phyloP scores from a whole-genome alignment of 192 early-diverging fungal genomes.

The Diversispora eburnea region DNA sequence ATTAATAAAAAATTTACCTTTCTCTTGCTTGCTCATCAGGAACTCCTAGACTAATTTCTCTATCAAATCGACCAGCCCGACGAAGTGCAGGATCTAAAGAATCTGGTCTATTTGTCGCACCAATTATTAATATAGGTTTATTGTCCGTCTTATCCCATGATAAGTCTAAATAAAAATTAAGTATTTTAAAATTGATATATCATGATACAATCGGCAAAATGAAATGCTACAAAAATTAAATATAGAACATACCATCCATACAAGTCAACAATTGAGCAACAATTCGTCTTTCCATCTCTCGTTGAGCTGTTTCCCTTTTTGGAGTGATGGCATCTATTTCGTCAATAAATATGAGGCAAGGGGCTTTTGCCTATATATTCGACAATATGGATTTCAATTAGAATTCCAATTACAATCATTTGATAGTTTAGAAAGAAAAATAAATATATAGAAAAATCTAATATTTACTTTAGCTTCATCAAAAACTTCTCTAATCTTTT shows the following conservation, averaged over 20 bases:
- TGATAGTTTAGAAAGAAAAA: too few species aligned
- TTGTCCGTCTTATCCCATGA: constrained; percentile 85
- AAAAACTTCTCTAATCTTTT: constrained; percentile 96
- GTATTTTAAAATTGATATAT: not conserved
- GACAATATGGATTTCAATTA: too few species aligned
- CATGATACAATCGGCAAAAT: not conserved
- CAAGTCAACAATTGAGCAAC: constrained; percentile 95
- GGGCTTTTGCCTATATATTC: constrained; percentile 49
- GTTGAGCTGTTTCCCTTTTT: constrained; percentile 81
- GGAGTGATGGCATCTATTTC: constrained; percentile 98
- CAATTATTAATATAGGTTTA: constrained; percentile 96
- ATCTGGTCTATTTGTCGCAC: constrained; percentile 97
- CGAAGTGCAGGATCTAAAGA: constrained; percentile 94
- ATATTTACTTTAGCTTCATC: constrained; percentile 75
- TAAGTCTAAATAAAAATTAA: constrained; percentile 56
- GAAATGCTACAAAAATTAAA: not conserved
- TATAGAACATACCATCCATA: constrained; percentile 70
- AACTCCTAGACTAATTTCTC: constrained; percentile 95
- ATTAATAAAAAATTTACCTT: constrained; percentile 50
- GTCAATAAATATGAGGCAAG: constrained; percentile 94
- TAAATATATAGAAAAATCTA: not conserved
- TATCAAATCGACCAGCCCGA: constrained; percentile 95
- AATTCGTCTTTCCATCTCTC: constrained; percentile 95
- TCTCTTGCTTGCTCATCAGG: constrained; percentile 85
- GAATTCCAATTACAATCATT: too few species aligned